These are phyloP conservation scores for Blastobotrys parvus DNA, from an alignment of 805 yeast species.

Conservation along the genomic window DNA sequence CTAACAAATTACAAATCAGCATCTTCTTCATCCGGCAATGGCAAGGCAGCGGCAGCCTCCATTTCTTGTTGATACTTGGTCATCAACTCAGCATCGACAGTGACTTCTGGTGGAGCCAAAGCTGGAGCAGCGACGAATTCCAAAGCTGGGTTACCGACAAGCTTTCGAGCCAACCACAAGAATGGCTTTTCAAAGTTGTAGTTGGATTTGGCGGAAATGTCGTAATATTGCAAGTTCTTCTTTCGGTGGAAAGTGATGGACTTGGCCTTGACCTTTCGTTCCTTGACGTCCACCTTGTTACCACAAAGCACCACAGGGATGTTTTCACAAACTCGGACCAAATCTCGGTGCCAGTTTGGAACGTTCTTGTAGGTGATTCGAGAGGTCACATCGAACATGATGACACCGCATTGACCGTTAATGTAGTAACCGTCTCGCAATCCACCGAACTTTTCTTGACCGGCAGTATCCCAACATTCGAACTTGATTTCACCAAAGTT, in stretches of 20 bases:
- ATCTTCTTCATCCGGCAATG: constrained; percentile 99
- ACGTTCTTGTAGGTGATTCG: constrained; percentile 99
- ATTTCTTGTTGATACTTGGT: constrained; percentile 98
- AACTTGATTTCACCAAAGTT: constrained; percentile 97
- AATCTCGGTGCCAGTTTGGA: constrained; percentile 99
- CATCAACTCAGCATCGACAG: constrained; percentile 94
- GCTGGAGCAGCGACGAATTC: constrained; percentile 99
- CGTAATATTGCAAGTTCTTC: constrained; percentile 99
- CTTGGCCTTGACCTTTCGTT: constrained; percentile 99
- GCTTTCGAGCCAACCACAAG: constrained; percentile 99
- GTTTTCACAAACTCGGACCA: constrained; percentile 99
- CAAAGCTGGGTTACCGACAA: constrained; percentile 95
- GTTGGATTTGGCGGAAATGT: constrained; percentile 98
- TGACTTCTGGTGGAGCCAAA: constrained; percentile 98
- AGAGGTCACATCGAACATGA: constrained; percentile 99
- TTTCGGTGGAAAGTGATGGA: constrained; percentile 99
- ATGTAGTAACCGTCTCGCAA: constrained; percentile 99
- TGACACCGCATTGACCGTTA: constrained; percentile 99
- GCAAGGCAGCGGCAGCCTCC: constrained; percentile 99
- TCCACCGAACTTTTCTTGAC: constrained; percentile 99
- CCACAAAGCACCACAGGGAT: constrained; percentile 98
- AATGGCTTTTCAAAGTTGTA: constrained; percentile 99
- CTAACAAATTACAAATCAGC: constrained; percentile 85
- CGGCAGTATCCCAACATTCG: constrained; percentile 99
- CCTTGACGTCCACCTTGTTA: constrained; percentile 99